These are phyloP conservation scores for Pleurotus citrinopileatus DNA, from an alignment of 768 basidiomycete genomes.

Conservation along the genomic window DNA sequence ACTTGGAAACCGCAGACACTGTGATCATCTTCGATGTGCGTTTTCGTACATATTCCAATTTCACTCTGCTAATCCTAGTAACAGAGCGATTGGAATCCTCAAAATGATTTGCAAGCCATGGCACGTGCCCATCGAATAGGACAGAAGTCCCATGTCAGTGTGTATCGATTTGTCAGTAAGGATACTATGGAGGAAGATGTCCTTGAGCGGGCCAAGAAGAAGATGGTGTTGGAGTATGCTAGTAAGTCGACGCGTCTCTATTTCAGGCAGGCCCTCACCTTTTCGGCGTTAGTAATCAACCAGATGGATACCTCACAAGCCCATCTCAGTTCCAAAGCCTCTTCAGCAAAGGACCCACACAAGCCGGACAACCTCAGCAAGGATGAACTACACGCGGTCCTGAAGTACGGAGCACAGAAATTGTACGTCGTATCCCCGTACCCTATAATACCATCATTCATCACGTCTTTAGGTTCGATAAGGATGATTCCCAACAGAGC, in stretches of 20 bases:
- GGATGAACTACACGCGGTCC: conserved; percentile 94
- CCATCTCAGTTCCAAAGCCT: conserved; percentile 82
- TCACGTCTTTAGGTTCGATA: conserved; percentile 75
- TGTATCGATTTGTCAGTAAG: conserved; percentile 97
- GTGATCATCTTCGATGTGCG: conserved; percentile 98
- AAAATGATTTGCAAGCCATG: conserved; percentile 99
- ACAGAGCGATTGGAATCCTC: conserved; percentile 97
- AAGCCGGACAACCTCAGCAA: conserved; percentile 89
- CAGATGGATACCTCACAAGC: conserved; percentile 99
- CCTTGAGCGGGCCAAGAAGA: conserved; percentile 95
- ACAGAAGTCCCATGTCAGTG: conserved; percentile 97
- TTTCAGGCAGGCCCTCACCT: conserved; percentile 11
- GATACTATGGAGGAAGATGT: conserved; percentile 99
- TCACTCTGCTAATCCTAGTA: conserved; percentile 13
- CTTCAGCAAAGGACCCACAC: conserved; percentile 57
- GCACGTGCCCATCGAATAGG: conserved; percentile 98
- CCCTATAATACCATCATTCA: conserved; percentile 11
- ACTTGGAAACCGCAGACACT: conserved; percentile 97
- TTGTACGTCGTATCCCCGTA: conserved; percentile 53
- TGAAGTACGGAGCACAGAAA: conserved; percentile 98
- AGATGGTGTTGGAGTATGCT: conserved; percentile 99
- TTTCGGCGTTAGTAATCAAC: conserved; percentile 79
- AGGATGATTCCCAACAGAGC: conserved; percentile 89
- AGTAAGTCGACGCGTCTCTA: conserved; percentile 56
- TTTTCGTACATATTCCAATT: conserved; percentile 15